These are phyloP conservation scores for Fusarium newnesense DNA, from an alignment of 2,329 filamentous ascomycete genomes.

Conservation along the genomic window DNA sequence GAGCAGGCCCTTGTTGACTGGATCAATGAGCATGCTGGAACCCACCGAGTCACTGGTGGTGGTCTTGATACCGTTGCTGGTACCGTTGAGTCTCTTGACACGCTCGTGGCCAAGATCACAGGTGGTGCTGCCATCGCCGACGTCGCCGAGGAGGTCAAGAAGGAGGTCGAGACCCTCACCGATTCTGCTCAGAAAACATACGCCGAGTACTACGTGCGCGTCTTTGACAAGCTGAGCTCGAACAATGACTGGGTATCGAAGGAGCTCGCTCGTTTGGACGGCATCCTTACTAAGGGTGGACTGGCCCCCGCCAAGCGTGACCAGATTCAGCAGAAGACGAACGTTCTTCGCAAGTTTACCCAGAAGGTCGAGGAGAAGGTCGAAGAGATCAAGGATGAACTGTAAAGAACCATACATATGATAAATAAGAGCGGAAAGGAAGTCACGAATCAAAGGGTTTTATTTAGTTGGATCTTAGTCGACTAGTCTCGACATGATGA, in stretches of 20 bases:
- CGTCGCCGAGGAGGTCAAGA: conserved; percentile 76
- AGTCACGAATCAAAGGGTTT: conserved; percentile 22
- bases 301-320: conserved; percentile 88
- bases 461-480: conserved; percentile 35
- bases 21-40: conserved; percentile 89
- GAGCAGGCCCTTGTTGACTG: conserved; percentile 82
- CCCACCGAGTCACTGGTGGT: conserved; percentile 84
- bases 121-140: conserved; percentile 70
- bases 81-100: conserved; percentile 82
- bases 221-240: conserved; percentile 83
- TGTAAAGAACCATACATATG: conserved; percentile 45
- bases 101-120: conserved; percentile 78
- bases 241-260: conserved; percentile 84
- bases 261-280: conserved; percentile 83
- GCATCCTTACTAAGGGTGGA: conserved; percentile 86
- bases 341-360: conserved; percentile 85
- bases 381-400: conserved; percentile 67
- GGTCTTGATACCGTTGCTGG: conserved; percentile 82
- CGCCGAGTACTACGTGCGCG: conserved; percentile 92
- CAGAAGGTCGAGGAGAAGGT: conserved; percentile 65
- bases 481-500: conserved; percentile 32
- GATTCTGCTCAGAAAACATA: conserved; percentile 76
- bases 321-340: conserved; percentile 85
- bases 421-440: conserved; percentile 16
- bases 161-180: conserved; percentile 73